Base-by-base conservation (phyloP, 495 filamentous ascomycete genomes). In the Annulohypoxylon bovei region DNA sequence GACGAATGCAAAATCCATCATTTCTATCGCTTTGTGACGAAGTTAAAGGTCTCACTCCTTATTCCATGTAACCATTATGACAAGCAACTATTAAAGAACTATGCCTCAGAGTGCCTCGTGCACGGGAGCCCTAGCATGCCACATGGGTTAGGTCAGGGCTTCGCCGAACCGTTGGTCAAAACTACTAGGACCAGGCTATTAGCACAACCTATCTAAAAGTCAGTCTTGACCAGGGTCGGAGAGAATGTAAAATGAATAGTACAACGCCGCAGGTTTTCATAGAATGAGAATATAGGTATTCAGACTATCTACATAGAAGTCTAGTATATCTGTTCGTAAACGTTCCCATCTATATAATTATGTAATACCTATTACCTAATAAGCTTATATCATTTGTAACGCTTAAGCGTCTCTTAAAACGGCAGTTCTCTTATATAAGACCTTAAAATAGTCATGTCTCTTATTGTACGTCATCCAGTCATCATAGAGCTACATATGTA, bases 221-320 rank as follows among this genome's bases (percentile, higher is more conserved):
- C 57, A 27, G 42, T 33, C 53, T 32, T 11, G 49, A 65, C 57
- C 8, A 32, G 55, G 55, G 42, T 72, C 59, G 59, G 50, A 49
- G n/a, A 60, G 65, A 39, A 64, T 11, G 70, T 50, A 70, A 70
- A 69, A 62, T 69, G 66, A 69, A 66, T 18, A 73, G 53, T 70
- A 55, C 61, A 61, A 73, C 62, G 62, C 57, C 62, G 30, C 62
- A 58, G 52, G 53, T 55, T 47, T 32, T 54, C 8, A 39, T 37
- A 57, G 70, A 65, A 73, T 62, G 56, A 70, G 37, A 18, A 57
- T 44, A 53, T 27, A n/a, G n/a, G n/a, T n/a, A 16, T 56, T 33
- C 27, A 53, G 4, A 50, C 20, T 52, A 46, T 14, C 5, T 46
- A 49, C 8, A 16, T 49, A 49, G 44, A 27, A 25, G 25, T 27